Conservation (phyloP, 768 basidiomycete genomes). For the Rickenella mellea region DNA sequence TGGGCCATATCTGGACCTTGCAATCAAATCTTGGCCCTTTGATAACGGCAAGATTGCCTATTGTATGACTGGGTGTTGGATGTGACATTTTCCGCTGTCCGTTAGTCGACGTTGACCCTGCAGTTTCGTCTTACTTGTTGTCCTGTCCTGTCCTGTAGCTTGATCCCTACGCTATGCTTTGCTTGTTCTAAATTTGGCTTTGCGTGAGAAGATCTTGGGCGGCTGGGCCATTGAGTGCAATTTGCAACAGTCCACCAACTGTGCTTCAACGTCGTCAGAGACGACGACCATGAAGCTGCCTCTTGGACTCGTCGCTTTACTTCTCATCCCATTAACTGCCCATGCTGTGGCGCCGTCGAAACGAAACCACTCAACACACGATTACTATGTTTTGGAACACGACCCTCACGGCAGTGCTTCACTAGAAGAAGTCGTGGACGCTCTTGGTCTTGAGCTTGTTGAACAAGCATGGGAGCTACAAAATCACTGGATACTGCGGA, state of each 20-base stretch:
- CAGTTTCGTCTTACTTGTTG: no score
- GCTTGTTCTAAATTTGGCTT: neutral
- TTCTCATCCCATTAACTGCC: conserved; percentile 3
- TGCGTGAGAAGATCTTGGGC: neutral
- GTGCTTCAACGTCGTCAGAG: neutral
- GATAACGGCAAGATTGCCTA: neutral
- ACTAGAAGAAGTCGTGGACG: conserved; percentile 46
- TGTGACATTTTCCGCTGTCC: no score
- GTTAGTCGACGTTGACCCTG: no score
- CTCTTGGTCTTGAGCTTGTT: conserved; percentile 75
- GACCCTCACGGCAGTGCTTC: conserved; percentile 41
- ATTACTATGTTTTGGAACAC: conserved; percentile 80
- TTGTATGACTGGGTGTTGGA: neutral
- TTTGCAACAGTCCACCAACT: no score
- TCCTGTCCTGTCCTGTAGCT: neutral
- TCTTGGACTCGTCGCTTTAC: neutral
- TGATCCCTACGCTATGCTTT: neutral
- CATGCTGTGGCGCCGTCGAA: conserved; percentile 33
- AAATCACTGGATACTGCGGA: conserved; percentile 77
- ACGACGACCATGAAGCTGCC: neutral
- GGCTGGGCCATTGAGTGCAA: no score
- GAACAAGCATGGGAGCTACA: conserved; percentile 79
- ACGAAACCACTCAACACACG: conserved; percentile 50
- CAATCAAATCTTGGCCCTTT: neutral
- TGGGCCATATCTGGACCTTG: neutral